These are phyloP conservation scores for Medicago truncatula DNA, from an alignment of 306 rosid genomes.

Conservation along the genomic window DNA sequence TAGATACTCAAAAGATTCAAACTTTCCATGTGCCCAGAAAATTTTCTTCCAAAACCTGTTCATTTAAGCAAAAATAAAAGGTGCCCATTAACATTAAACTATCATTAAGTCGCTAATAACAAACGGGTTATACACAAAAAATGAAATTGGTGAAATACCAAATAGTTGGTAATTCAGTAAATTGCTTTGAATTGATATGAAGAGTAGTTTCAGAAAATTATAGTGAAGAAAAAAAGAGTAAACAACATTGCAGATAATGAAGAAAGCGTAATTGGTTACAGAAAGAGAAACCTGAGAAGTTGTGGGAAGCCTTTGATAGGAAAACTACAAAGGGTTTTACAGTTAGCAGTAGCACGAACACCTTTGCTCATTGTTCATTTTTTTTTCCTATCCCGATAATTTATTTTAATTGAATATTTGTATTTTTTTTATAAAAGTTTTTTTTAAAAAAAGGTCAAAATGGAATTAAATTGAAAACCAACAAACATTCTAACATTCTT, in stretches of 20 bases:
- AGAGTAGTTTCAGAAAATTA: constrained; percentile 24
- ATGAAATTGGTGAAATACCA: background rate
- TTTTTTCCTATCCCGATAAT: too few species aligned
- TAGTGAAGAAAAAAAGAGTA: constrained; percentile 2
- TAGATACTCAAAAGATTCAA: constrained; percentile 40
- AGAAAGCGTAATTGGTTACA: constrained; percentile 37
- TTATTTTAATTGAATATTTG: too few species aligned
- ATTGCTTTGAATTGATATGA: constrained; percentile 11
- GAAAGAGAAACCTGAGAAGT: constrained; percentile 40
- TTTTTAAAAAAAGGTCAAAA: too few species aligned
- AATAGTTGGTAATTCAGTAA: background rate
- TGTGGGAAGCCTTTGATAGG: constrained; percentile 41
- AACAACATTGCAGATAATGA: background rate
- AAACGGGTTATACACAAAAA: constrained; percentile 27
- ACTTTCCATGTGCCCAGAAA: constrained; percentile 41
- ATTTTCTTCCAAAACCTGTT: constrained; percentile 16
- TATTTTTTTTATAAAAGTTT: too few species aligned
- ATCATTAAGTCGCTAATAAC: background rate
- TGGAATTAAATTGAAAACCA: too few species aligned
- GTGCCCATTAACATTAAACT: background rate
- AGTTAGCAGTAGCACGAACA: background rate
- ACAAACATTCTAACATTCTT: too few species aligned
- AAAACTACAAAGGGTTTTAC: constrained; percentile 19
- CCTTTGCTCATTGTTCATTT: too few species aligned
- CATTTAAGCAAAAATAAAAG: background rate